Evolutionary conservation across 2,329 filamentous ascomycete species (phyloP), one percentile per base, ranked within the genome.

Genomic region (Aureobasidium pullulans): DNA sequence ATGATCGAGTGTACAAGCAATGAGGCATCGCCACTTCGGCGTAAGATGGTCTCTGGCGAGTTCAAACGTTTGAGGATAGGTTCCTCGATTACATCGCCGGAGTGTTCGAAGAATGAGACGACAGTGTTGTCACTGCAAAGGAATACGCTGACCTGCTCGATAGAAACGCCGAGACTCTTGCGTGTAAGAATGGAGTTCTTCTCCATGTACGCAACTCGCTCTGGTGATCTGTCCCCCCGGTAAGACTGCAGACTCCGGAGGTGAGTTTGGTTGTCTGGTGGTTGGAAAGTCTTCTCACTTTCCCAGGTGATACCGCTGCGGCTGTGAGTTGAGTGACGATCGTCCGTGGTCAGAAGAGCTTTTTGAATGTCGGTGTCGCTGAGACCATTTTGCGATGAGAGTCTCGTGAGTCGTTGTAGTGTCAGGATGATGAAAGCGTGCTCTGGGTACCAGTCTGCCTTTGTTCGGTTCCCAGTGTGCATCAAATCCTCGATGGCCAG

Each of bases 61-160:
- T 78, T 80, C 0, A 96, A 78, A 19, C 92, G 88, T 37, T 81
- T 81, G 31, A 96, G 78, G 39, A 96, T 96, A 1, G 91, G 91
- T 3, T 80, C 78, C 71, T 96, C 89, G 2, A 96, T 83, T 64
- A 96, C 91, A 46, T 86, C 83, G 2, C 90, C 92, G 0, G 90
- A 96, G 43, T 86, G 82, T 74, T 96, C 91, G 66, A 96, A 96
- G 72, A 96, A 96, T 15, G 89, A 93, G 23, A 95, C 91, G 57
- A 96, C 86, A 0, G 88, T 93, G 68, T 96, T 95, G 72, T 96
- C 90, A 11, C 84, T 81, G 2, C 88, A 92, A 15, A 96, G 77
- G 68, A 96, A 96, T 58, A 96, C 84, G 4, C 89, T 91, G 3
- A 96, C 91, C 71, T 96, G 92, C 72, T 96, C 92, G 5, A 92